Conservation (phyloP, 371 early-diverging fungal genomes). For the Lichtheimia ramosa region DNA sequence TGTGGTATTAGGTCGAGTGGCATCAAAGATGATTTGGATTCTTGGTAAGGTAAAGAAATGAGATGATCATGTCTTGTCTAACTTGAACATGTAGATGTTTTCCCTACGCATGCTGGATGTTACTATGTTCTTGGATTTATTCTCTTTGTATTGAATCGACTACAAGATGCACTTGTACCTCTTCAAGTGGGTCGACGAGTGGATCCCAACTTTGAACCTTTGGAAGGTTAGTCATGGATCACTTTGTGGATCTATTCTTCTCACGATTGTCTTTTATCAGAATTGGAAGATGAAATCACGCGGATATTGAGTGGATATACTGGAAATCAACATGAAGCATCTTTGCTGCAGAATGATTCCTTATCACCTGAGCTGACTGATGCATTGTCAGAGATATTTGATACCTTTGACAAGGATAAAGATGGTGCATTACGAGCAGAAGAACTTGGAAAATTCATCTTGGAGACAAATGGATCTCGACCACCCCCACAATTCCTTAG, state of each 20-base stretch:
- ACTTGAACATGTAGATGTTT: slow-evolving; percentile 33
- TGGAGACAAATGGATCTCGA: slow-evolving; percentile 58
- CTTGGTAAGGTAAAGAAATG: slow-evolving; percentile 33
- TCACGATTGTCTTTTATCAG: slow-evolving; percentile 19
- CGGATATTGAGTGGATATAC: slow-evolving; percentile 43
- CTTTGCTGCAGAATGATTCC: slow-evolving; percentile 40
- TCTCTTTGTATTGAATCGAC: slow-evolving; percentile 48
- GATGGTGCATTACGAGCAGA: slow-evolving; percentile 48
- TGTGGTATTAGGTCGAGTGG: slow-evolving; percentile 41
- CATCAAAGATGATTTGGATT: slow-evolving; percentile 55
- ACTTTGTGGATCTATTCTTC: background rate
- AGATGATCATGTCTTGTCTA: background rate
- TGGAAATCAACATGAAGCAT: slow-evolving; percentile 33
- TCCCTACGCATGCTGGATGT: slow-evolving; percentile 57
- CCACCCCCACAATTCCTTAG: slow-evolving; percentile 54
- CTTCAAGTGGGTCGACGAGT: slow-evolving; percentile 52
- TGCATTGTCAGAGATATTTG: slow-evolving; percentile 50
- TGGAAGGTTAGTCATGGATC: slow-evolving; percentile 35
- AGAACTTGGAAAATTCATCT: slow-evolving; percentile 56
- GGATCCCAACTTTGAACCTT: slow-evolving; percentile 52
- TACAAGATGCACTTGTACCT: slow-evolving; percentile 49
- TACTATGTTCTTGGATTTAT: slow-evolving; percentile 58
- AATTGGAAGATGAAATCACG: slow-evolving; percentile 50
- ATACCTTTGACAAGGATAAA: slow-evolving; percentile 52
- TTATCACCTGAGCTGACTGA: slow-evolving; percentile 41